A percentile compares a stretch with the other conserved stretches of the same genome.
Conservation (phyloP, 2,329 filamentous ascomycete genomes). For the Colletotrichum brevisporum region DNA sequence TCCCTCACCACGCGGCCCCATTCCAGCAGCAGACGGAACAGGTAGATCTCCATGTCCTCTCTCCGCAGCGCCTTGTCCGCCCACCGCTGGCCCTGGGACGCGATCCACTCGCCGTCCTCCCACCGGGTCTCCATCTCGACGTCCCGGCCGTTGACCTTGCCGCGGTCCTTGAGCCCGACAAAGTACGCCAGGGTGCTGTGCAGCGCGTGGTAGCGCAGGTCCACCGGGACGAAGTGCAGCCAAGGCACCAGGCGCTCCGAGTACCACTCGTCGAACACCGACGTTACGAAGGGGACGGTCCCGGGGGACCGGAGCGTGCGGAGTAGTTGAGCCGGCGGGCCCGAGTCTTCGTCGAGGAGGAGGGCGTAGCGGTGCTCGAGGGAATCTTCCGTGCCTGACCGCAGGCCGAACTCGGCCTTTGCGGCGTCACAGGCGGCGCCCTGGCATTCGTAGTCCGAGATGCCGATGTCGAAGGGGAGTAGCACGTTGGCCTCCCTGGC, state of each 20-base stretch:
- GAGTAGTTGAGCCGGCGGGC: conserved; percentile 72
- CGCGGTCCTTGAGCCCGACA: conserved; percentile 65
- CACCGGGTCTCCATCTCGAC: conserved; percentile 63
- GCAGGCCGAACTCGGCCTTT: conserved; percentile 63
- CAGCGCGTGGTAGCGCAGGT: conserved; percentile 79
- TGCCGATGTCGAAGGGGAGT: conserved; percentile 69
- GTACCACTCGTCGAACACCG: conserved; percentile 85
- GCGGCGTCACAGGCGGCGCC: conserved; percentile 66
- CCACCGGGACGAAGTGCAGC: conserved; percentile 86
- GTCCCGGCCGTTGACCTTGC: conserved; percentile 59
- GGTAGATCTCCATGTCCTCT: conserved; percentile 85
- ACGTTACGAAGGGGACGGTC: conserved; percentile 78
- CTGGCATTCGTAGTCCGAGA: conserved; percentile 72
- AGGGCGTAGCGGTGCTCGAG: conserved; percentile 80
- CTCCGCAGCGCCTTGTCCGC: conserved; percentile 72
- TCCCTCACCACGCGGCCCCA: conserved; percentile 81
- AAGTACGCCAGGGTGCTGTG: conserved; percentile 85
- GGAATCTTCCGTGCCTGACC: conserved; percentile 63
- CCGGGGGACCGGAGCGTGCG: conserved; percentile 73
- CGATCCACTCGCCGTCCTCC: conserved; percentile 74
- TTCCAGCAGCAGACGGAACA: conserved; percentile 83
- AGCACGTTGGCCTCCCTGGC: conserved; percentile 67
- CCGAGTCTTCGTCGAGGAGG: conserved; percentile 79
- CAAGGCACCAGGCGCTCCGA: conserved; percentile 81
- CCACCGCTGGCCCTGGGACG: conserved; percentile 76